These are phyloP conservation scores for Stentor coeruleus DNA, from an alignment of 73 alveolate species.

Conservation along the genomic window DNA sequence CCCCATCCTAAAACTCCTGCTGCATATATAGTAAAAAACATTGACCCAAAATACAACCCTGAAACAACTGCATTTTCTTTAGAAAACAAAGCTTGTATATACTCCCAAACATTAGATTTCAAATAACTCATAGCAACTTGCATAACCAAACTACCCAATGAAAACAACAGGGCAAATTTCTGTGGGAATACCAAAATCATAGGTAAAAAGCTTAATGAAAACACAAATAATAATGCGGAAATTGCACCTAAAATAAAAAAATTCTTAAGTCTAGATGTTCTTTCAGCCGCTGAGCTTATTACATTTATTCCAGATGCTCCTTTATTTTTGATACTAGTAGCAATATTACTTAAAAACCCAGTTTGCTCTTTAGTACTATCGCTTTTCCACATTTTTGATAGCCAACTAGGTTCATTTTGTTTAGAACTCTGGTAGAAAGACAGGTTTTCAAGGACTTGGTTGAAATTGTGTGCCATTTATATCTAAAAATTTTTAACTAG, in stretches of 20 bases:
- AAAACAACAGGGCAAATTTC: slow-evolving; percentile 16
- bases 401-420: background rate
- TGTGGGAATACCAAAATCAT: slow-evolving; percentile 10
- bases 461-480: slow-evolving; percentile 22
- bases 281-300: background rate
- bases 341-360: background rate
- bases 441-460: slow-evolving; percentile 19
- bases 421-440: background rate
- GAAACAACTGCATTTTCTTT: slow-evolving; percentile 12
- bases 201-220: background rate
- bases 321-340: background rate
- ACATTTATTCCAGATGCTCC: background rate
- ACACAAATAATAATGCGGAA: background rate
- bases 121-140: slow-evolving; percentile 18
- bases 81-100: background rate
- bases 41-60: background rate
- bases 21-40: background rate
- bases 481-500: no score
- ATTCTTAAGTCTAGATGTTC: slow-evolving; percentile 13
- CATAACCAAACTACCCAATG: background rate
- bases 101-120: background rate
- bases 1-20: background rate
- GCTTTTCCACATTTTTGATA: background rate
- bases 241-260: background rate
- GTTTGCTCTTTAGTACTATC: background rate